A percentile compares a stretch with the other conserved stretches of the same genome.
phyloP scores from a whole-genome alignment of 306 rosid species.

The Abrus precatorius region DNA sequence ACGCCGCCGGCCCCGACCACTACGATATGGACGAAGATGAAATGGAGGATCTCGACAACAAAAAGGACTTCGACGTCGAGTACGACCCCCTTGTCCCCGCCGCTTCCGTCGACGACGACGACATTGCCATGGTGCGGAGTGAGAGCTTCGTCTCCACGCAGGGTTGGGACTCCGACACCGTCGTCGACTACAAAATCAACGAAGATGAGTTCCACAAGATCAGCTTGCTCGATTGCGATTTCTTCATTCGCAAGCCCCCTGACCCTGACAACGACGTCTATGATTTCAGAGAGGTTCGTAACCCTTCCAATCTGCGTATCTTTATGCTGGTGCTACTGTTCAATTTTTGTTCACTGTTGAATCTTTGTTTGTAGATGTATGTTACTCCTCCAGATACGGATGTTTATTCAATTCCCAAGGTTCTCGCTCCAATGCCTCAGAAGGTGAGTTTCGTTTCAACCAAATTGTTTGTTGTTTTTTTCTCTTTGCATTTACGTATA shows the following conservation, averaged over 20 bases:
- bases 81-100: conserved; percentile 62
- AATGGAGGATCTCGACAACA: conserved; percentile 87
- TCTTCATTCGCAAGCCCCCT: conserved; percentile 88
- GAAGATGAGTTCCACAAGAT: conserved; percentile 95
- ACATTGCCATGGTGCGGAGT: conserved; percentile 70
- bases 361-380: conserved; percentile 69
- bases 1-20: conserved; percentile 70
- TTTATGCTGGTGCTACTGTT: neutral
- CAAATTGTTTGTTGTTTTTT: neutral
- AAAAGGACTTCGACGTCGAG: conserved; percentile 93
- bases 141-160: conserved; percentile 74
- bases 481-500: neutral
- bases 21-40: conserved; percentile 91
- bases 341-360: neutral
- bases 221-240: conserved; percentile 79
- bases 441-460: conserved; percentile 62
- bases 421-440: conserved; percentile 94
- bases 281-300: conserved; percentile 87
- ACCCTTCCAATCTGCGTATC: neutral
- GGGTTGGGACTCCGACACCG: conserved; percentile 85
- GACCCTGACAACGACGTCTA: conserved; percentile 88
- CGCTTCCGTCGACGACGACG: conserved; percentile 50
- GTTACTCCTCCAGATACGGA: conserved; percentile 99
- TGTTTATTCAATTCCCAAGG: conserved; percentile 86
- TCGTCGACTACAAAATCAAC: conserved; percentile 85